A percentile compares a stretch with the other conserved stretches of the same genome.
Conservation (phyloP, 768 basidiomycete genomes). For the Favolaschia claudopus region DNA sequence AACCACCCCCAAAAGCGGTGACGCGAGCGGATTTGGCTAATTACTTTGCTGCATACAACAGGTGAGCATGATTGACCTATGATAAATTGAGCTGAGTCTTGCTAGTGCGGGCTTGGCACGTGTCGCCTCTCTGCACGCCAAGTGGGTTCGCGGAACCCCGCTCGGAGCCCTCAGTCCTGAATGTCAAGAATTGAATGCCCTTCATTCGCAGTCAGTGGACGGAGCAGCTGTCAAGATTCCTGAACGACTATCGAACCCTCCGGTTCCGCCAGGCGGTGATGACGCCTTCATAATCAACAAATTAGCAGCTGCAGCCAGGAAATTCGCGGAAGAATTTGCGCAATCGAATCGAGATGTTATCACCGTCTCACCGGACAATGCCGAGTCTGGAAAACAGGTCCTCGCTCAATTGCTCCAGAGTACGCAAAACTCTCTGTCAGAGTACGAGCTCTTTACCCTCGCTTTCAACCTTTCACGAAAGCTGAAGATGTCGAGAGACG, state of each 20-base stretch:
- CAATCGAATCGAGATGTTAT: conserved; percentile 32
- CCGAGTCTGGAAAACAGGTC: conserved; percentile 49
- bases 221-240: conserved; percentile 69
- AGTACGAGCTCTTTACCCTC: conserved; percentile 66
- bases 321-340: conserved; percentile 54
- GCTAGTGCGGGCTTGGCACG: conserved; percentile 63
- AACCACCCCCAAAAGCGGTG: conserved; percentile 53
- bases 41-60: conserved; percentile 73
- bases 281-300: conserved; percentile 61
- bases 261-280: conserved; percentile 42
- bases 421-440: conserved; percentile 61
- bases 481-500: conserved; percentile 40
- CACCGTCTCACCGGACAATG: conserved; percentile 32
- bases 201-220: conserved; percentile 76
- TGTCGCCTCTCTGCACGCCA: conserved; percentile 62
- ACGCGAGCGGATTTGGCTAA: conserved; percentile 64
- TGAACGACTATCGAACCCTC: conserved; percentile 59
- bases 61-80: conserved; percentile 42
- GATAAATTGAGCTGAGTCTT: conserved; percentile 9
- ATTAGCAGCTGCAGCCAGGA: conserved; percentile 39
- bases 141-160: conserved; percentile 64
- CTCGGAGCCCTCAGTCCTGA: conserved; percentile 66
- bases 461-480: conserved; percentile 54
- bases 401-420: conserved; percentile 56
- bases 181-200: conserved; percentile 75